Conservation (phyloP, 2,329 filamentous ascomycete genomes). For the Trichoderma brevicompactum region DNA sequence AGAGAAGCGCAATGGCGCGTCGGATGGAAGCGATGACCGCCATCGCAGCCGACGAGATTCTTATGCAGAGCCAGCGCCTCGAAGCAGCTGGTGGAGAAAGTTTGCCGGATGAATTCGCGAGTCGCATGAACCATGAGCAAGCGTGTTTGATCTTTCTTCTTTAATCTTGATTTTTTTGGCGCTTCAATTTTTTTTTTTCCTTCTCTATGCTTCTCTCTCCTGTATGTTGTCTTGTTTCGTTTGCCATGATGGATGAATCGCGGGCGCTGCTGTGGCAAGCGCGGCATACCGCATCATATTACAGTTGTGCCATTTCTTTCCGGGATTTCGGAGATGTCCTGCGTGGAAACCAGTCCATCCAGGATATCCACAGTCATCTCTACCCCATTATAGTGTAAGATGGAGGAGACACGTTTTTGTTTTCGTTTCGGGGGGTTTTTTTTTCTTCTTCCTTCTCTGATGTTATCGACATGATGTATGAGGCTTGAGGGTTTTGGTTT, state of each 20-base stretch:
- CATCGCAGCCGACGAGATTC: conserved; percentile 48
- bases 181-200: background rate
- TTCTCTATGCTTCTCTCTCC: background rate
- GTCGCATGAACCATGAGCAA: conserved; percentile 23
- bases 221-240: conserved; percentile 9
- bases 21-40: conserved; percentile 52
- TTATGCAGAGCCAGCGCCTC: conserved; percentile 53
- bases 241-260: conserved; percentile 3
- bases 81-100: conserved; percentile 66
- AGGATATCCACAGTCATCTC: conserved; percentile 10
- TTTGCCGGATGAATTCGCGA: conserved; percentile 46
- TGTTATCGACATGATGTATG: conserved; percentile 7
- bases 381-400: conserved; percentile 5
- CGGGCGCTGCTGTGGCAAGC: conserved; percentile 4
- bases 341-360: conserved; percentile 21
- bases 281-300: conserved; percentile 5
- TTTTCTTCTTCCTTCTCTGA: background rate
- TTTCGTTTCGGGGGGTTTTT: background rate
- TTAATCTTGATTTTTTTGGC: background rate
- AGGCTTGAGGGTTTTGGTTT: conserved; percentile 2
- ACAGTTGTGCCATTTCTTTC: conserved; percentile 14
- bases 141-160: conserved; percentile 13
- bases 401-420: background rate
- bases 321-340: background rate
- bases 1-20: conserved; percentile 40